These are phyloP conservation scores for Venturia aucupariae DNA, from an alignment of 2,329 filamentous ascomycete species.

Conservation along the genomic window DNA sequence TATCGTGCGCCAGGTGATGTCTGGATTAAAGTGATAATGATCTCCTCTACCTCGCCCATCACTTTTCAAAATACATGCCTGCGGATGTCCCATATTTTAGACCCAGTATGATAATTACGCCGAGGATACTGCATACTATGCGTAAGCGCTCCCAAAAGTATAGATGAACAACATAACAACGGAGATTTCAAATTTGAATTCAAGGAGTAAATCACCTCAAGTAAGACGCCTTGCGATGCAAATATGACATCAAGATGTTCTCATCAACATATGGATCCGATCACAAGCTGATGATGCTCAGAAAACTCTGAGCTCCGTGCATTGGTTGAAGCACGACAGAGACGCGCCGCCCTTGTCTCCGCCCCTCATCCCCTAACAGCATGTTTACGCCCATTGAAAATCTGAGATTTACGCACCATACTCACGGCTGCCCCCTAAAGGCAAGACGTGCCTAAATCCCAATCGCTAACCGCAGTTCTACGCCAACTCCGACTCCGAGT, in stretches of 20 bases:
- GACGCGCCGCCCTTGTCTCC: background rate
- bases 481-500: background rate
- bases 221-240: background rate
- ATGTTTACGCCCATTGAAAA: background rate
- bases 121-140: too few species aligned
- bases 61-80: too few species aligned
- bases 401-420: constrained; percentile 1
- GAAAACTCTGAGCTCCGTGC: background rate
- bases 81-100: too few species aligned
- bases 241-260: background rate
- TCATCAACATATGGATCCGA: background rate
- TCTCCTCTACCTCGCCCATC: too few species aligned
- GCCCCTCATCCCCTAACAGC: background rate
- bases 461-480: background rate
- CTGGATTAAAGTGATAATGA: too few species aligned
- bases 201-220: background rate
- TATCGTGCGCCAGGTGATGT: too few species aligned
- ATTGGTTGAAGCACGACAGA: background rate
- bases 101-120: too few species aligned
- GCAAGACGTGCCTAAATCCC: background rate
- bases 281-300: background rate
- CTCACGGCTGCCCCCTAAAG: background rate
- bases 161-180: too few species aligned
- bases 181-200: too few species aligned
- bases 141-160: too few species aligned